Evolutionary conservation across 2,329 filamentous ascomycete species (phyloP), one percentile per base, ranked within the genome.

Genomic region (Aspergillus melleus): DNA sequence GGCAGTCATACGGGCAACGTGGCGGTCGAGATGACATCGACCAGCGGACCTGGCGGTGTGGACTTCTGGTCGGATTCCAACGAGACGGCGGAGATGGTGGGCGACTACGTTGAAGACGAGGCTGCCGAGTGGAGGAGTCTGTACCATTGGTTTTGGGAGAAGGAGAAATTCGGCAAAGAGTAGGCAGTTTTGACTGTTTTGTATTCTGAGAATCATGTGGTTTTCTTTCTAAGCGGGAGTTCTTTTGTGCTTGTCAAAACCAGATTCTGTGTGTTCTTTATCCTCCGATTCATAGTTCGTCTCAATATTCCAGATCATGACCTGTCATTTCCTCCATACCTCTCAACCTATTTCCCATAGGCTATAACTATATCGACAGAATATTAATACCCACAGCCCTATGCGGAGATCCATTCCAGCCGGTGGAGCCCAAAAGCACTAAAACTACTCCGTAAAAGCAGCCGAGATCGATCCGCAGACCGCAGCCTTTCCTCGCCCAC

Each of bases 41-140:
- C 62, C 53, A 57, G 63, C 53, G 49, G 47, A 3, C 16, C 22
- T n/a, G 29, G 59, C 20, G 56, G 58, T 20, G 50, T 61, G 20
- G 57, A 64, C 42, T 52, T 39, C 36, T 8, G 61, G 14, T 44
- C 55, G 52, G 72, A 71, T 11, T 66, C 74, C 5, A 76, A 79
- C 60, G 78, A 79, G 61, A 77, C 77, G 32, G 78, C 77, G 8
- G 77, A 79, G 61, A 68, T 80, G 64, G 77, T 80, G 16, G 73
- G 71, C 2, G 78, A 80, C 58, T 80, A 80, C 65, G 76, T 80
- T 29, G 77, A 80, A 53, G 78, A 80, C 59, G 76, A 77, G 44
- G 70, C 72, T 10, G 69, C 64, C 1, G 72, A 77, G 53, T 78
- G 77, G 75, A 73, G 71, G 63, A 73, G 69, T 49, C 61, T 79